Evolutionary conservation across 1,284 basidiomycete species (phyloP).

Genomic region (Fomitiporia mediterranea): DNA sequence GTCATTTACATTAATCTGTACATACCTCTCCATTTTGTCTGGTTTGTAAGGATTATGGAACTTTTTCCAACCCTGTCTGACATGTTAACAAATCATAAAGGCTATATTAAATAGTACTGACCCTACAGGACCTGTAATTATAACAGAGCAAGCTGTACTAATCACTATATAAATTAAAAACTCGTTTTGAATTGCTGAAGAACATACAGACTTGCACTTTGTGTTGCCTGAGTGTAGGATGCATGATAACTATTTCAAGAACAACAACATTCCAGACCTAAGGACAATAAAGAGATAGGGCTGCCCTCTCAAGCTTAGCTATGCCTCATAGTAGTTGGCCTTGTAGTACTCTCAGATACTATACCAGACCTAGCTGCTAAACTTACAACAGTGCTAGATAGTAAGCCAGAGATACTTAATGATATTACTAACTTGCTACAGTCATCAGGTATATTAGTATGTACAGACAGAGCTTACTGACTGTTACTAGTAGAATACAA

Average conservation of each 20-base stretch:
- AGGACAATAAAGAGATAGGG: background rate
- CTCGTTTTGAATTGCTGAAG: background rate
- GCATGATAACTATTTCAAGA: slow-evolving; percentile 8
- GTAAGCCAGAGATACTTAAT: slow-evolving; percentile 39
- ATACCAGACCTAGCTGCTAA: background rate
- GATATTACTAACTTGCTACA: slow-evolving; percentile 40
- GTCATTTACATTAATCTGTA: slow-evolving; percentile 5
- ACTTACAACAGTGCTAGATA: background rate
- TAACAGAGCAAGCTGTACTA: slow-evolving; percentile 45
- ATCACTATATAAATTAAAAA: too few relatives aligned
- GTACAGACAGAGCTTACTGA: slow-evolving; percentile 24
- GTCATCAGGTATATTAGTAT: slow-evolving; percentile 33
- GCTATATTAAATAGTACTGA: slow-evolving; percentile 29
- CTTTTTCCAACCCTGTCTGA: slow-evolving; percentile 61
- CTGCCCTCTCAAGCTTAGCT: background rate
- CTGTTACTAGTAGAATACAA: slow-evolving; percentile 33
- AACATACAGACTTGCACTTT: slow-evolving; percentile 1
- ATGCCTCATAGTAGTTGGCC: background rate
- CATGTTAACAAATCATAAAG: too few relatives aligned
- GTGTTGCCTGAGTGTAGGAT: background rate
- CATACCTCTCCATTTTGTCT: slow-evolving; percentile 65
- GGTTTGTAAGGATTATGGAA: slow-evolving; percentile 59
- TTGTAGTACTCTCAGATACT: background rate
- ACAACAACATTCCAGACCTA: slow-evolving; percentile 2
- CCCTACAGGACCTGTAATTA: slow-evolving; percentile 64